Evolutionary conservation across 1,284 basidiomycete species (phyloP), one percentile per base, ranked within the genome.

Genomic region (Malassezia slooffiae): DNA sequence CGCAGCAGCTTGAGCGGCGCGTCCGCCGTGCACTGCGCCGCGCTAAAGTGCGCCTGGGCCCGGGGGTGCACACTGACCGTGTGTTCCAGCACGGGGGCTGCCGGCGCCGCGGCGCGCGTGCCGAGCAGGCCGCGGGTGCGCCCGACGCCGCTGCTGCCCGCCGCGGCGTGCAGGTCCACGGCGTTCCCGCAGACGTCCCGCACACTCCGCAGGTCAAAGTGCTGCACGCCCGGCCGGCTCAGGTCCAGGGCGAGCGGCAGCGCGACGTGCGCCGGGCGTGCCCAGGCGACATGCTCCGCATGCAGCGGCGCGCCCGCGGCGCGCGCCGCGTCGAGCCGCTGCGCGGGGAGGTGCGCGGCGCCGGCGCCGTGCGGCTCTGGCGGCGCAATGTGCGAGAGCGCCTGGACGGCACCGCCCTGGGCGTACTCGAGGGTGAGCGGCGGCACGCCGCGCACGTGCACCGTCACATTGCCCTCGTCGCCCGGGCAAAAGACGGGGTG

Each of bases 11-110:
- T 77, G 10, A 80, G 75, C 0, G 87, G 83, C 23, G 76, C 74
- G 20, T 81, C 81, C 22, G 80, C 79, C 23, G 78, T 77, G 66
- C 87, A 89, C 26, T 45, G 48, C n/a, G 16, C 15, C 5, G 77
- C 72, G 33, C 75, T 75, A 74, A 95, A 90, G 0, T 80, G 78
- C 29, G 84, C 75, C 0, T 75, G 74, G 1, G 87, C 83, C 17
- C 81, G 79, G n/a, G 79, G 76, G 36, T 93, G 75, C 24, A 95
- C 81, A 7, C 78, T 74, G 42, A 87, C 76, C 0, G 79, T 77
- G 19, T 82, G 55, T n/a, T n/a, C n/a, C n/a, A n/a, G n/a, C n/a
- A n/a, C n/a, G n/a, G n/a, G n/a, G n/a, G n/a, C 17, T 43, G 19
- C 15, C 7, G 13, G 20, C 21, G 12, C n/a, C n/a, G 8, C 3